phyloP scores from a whole-genome alignment of 495 filamentous ascomycete genomes.

The Symbiotaphrina buchneri region DNA sequence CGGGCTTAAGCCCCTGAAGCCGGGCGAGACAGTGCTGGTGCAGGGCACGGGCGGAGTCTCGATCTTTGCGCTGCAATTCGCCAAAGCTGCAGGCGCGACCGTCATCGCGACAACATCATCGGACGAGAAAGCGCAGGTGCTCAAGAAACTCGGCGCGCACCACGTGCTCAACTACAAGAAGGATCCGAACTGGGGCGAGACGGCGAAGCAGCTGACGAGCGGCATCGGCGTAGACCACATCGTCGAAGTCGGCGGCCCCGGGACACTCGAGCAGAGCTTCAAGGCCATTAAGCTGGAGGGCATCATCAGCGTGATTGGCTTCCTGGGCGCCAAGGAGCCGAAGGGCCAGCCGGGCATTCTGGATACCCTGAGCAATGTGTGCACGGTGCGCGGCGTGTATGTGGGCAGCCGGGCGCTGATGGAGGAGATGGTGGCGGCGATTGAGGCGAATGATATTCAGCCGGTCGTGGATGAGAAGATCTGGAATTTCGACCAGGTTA shows the following conservation, averaged over 20 bases:
- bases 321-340: slow-evolving; percentile 26
- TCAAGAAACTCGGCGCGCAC: slow-evolving; percentile 56
- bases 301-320: slow-evolving; percentile 43
- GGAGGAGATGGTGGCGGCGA: slow-evolving; percentile 44
- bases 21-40: slow-evolving; percentile 49
- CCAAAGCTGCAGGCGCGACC: slow-evolving; percentile 58
- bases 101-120: slow-evolving; percentile 68
- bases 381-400: slow-evolving; percentile 35
- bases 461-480: no score
- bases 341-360: slow-evolving; percentile 26
- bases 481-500: no score
- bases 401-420: slow-evolving; percentile 38
- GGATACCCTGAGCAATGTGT: slow-evolving; percentile 26
- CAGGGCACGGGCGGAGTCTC: slow-evolving; percentile 71
- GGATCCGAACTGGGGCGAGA: slow-evolving; percentile 49
- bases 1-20: slow-evolving; percentile 38
- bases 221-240: slow-evolving; percentile 45
- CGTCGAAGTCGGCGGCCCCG: slow-evolving; percentile 45
- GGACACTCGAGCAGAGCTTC: slow-evolving; percentile 36
- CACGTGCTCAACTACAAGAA: slow-evolving; percentile 60
- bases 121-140: slow-evolving; percentile 33
- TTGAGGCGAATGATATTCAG: no score
- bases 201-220: slow-evolving; percentile 39
- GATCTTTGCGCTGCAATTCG: slow-evolving; percentile 62
- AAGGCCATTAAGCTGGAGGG: slow-evolving; percentile 45